Conservation (phyloP, 2,329 filamentous ascomycete species). For the Dryadomyces quercus-mongolicae region DNA sequence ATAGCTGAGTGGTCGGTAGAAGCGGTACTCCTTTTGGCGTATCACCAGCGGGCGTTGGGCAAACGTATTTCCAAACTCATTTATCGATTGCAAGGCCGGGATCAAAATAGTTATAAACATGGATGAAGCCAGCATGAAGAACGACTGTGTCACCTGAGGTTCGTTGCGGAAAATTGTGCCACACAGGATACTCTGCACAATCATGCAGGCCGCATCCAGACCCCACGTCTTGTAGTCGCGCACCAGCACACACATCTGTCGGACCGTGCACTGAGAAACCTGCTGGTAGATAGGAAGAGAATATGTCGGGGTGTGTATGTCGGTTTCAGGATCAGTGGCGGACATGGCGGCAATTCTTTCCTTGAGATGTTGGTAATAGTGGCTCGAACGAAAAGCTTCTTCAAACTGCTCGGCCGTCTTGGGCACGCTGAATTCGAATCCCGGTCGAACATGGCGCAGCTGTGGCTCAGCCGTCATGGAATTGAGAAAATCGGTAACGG, state of each 20-base stretch:
- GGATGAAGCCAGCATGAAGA: neutral
- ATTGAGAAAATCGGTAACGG: constrained; percentile 67
- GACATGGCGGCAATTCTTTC: no score
- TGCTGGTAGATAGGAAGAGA: neutral
- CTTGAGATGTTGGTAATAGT: neutral
- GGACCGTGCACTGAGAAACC: neutral
- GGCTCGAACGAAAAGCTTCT: constrained; percentile 20
- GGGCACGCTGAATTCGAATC: constrained; percentile 50
- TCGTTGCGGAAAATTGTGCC: neutral
- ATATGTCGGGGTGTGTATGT: neutral
- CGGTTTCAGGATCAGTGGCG: neutral
- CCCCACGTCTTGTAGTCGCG: neutral
- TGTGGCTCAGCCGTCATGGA: constrained; percentile 56
- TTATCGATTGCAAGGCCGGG: neutral
- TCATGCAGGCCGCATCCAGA: neutral
- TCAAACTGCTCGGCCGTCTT: constrained; percentile 52
- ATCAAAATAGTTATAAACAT: neutral
- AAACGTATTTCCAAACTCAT: constrained; percentile 2
- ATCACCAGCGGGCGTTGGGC: neutral
- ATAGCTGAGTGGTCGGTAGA: constrained; percentile 1
- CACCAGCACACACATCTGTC: neutral
- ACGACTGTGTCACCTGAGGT: neutral
- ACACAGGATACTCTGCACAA: neutral
- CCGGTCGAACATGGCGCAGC: constrained; percentile 55
- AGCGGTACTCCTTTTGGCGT: neutral